phyloP scores from a whole-genome alignment of 495 filamentous ascomycete species.

The Penicillium odoratum region DNA sequence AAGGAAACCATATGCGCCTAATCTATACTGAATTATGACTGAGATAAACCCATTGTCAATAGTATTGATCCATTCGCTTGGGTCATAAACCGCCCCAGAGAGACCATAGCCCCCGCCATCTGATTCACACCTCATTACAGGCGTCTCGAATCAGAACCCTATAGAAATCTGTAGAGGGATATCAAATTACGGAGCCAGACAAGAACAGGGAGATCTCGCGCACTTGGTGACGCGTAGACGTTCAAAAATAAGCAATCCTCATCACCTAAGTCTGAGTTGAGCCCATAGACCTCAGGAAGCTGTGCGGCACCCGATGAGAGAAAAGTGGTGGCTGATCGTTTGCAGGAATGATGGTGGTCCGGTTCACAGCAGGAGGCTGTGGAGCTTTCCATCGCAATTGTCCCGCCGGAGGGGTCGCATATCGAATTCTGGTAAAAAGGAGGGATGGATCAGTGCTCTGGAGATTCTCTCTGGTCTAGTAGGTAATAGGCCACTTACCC shows the following conservation, averaged over 20 bases:
- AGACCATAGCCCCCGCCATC: constrained; percentile 17
- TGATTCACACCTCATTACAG: neutral
- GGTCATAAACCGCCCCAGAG: constrained; percentile 11
- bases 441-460: neutral
- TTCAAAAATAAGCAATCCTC: constrained; percentile 74
- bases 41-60: constrained; percentile 11
- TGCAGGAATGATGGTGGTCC: constrained; percentile 7
- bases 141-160: neutral
- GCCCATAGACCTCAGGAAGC: constrained; percentile 12
- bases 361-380: constrained; percentile 20
- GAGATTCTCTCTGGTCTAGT: no score
- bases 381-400: constrained; percentile 39
- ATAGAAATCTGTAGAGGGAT: neutral
- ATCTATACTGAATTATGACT: constrained; percentile 15
- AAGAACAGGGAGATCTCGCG: constrained; percentile 18
- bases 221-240: constrained; percentile 61
- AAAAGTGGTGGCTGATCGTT: constrained; percentile 13
- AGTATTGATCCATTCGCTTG: constrained; percentile 12
- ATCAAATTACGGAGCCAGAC: constrained; percentile 14
- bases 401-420: constrained; percentile 36
- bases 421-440: constrained; percentile 30
- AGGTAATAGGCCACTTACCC: constrained; percentile 13
- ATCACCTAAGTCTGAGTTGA: constrained; percentile 13
- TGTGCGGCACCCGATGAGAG: constrained; percentile 21
- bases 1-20: constrained; percentile 20